A percentile compares a stretch with the other conserved stretches of the same genome.
phyloP scores from a whole-genome alignment of 805 yeast species.

The Candida broadrunensis region DNA sequence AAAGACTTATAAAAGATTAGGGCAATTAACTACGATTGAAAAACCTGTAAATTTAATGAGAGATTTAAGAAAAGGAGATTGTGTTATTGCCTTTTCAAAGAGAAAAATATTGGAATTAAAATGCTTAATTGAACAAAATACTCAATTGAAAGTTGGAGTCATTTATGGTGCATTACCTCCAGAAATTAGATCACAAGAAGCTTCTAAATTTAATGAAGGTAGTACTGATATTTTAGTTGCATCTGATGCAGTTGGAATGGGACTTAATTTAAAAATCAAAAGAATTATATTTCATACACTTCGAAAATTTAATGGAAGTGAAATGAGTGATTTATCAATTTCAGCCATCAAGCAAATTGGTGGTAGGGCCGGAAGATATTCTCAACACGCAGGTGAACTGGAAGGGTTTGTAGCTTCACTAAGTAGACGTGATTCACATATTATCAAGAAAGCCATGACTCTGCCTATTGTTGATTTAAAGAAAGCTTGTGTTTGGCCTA shows the following conservation, averaged over 20 bases:
- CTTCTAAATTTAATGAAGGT: constrained; percentile 74
- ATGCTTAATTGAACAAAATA: constrained; percentile 60
- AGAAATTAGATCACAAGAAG: constrained; percentile 86
- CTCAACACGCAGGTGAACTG: constrained; percentile 28
- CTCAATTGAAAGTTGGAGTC: constrained; percentile 73
- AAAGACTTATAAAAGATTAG: constrained; percentile 69
- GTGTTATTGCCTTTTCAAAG: constrained; percentile 85
- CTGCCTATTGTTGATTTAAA: constrained; percentile 50
- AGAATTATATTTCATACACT: constrained; percentile 72
- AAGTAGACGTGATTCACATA: constrained; percentile 37
- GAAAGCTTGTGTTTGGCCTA: constrained; percentile 79
- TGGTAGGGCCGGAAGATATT: constrained; percentile 91
- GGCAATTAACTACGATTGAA: constrained; percentile 58
- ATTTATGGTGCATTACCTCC: constrained; percentile 96
- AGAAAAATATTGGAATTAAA: constrained; percentile 66
- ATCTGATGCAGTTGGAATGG: constrained; percentile 98
- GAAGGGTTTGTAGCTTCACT: constrained; percentile 56
- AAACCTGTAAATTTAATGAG: constrained; percentile 27
- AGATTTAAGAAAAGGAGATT: constrained; percentile 69
- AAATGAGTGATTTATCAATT: constrained; percentile 44
- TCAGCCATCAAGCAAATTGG: constrained; percentile 89
- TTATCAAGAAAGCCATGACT: constrained; percentile 46
- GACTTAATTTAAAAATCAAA: constrained; percentile 79
- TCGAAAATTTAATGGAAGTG: constrained; percentile 67
- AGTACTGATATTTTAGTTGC: constrained; percentile 83